Percentiles rank a stretch among this genome's conserved stretches.
Evolutionary conservation across 2,329 filamentous ascomycete species (phyloP).

Genomic region (Fusarium sarcochroum): DNA sequence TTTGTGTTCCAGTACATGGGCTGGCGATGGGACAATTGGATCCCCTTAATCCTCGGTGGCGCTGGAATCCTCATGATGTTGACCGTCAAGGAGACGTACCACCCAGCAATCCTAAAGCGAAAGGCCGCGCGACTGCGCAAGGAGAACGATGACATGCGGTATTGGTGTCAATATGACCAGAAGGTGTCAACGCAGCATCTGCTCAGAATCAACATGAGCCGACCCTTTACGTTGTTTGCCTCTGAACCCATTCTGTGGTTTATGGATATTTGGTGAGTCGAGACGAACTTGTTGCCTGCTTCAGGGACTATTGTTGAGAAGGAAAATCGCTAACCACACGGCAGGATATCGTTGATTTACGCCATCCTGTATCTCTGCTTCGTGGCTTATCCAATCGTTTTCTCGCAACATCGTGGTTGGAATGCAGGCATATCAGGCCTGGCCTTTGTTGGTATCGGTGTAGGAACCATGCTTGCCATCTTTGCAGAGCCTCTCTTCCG

Average conservation of each 20-base stretch:
- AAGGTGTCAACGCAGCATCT: conserved; percentile 74
- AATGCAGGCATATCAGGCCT: conserved; percentile 79
- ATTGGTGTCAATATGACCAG: conserved; percentile 86
- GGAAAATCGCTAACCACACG: conserved; percentile 14
- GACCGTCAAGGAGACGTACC: conserved; percentile 81
- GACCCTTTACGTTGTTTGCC: conserved; percentile 82
- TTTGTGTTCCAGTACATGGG: conserved; percentile 79
- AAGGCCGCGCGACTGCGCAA: conserved; percentile 75
- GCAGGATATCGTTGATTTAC: conserved; percentile 84
- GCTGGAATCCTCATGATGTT: conserved; percentile 71
- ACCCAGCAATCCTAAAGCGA: conserved; percentile 76
- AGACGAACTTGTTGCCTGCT: not conserved
- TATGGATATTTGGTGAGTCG: conserved; percentile 73
- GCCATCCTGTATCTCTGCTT: conserved; percentile 92
- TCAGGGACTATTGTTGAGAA: not conserved
- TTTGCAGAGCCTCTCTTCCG: conserved; percentile 79
- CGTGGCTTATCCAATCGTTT: conserved; percentile 90
- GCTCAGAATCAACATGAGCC: conserved; percentile 80
- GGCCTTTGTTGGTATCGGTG: conserved; percentile 79
- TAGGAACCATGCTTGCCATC: conserved; percentile 74
- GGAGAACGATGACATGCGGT: conserved; percentile 78
- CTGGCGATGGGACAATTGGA: conserved; percentile 91
- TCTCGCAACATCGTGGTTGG: conserved; percentile 82
- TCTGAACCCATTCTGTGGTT: conserved; percentile 87
- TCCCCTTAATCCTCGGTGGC: conserved; percentile 80